These are phyloP conservation scores for Grigorovia humatica DNA, from an alignment of 805 yeast genomes.

Conservation along the genomic window DNA sequence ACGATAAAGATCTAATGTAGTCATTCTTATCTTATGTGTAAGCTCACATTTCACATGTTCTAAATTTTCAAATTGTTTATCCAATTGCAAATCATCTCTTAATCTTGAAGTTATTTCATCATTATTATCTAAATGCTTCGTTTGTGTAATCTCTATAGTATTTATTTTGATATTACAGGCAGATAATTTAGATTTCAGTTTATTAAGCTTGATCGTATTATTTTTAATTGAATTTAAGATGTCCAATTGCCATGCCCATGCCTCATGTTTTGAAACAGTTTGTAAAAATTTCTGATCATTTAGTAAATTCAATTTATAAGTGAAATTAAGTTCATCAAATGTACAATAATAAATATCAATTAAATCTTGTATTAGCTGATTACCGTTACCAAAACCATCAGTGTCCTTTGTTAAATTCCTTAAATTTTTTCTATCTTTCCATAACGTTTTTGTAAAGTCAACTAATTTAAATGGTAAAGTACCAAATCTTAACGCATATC, in stretches of 20 bases:
- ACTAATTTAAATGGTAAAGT: constrained; percentile 51
- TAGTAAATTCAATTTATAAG: constrained; percentile 38
- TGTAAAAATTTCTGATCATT: constrained; percentile 17
- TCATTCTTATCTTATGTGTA: constrained; percentile 7
- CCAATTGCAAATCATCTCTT: not conserved
- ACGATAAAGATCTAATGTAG: constrained; percentile 32
- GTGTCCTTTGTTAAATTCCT: constrained; percentile 30
- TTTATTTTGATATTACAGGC: not conserved
- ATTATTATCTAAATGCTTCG: not conserved
- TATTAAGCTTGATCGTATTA: constrained; percentile 26
- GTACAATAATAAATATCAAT: constrained; percentile 52
- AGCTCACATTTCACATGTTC: constrained; percentile 21
- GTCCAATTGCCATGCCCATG: constrained; percentile 60
- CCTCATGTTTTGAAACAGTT: constrained; percentile 46
- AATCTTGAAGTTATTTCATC: not conserved
- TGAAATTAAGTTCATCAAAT: constrained; percentile 51
- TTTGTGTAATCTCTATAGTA: not conserved
- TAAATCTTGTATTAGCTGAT: constrained; percentile 33
- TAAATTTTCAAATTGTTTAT: not conserved
- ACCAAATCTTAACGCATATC: constrained; percentile 64
- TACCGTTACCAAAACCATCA: not conserved
- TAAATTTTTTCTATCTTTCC: constrained; percentile 8
- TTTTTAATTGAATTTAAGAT: constrained; percentile 47
- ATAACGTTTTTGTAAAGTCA: constrained; percentile 29
- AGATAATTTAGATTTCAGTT: constrained; percentile 43